Conservation (phyloP, 2,329 filamentous ascomycete species). For the Exophiala sideris region DNA sequence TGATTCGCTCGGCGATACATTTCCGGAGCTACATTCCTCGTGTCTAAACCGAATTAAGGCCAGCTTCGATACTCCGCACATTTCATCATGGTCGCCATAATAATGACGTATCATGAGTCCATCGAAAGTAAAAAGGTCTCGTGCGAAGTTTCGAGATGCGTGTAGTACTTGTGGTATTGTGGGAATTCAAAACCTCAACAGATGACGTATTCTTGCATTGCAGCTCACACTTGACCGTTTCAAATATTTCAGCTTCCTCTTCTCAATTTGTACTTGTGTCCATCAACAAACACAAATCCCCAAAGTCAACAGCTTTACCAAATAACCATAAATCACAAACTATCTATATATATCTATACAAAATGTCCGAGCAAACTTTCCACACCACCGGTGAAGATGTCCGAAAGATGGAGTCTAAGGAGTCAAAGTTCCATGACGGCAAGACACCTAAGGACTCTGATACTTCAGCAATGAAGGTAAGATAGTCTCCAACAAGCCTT, state of each 20-base stretch:
- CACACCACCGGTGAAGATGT: slow-evolving; percentile 50
- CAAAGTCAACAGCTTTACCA: not conserved
- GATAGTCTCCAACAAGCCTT: not conserved
- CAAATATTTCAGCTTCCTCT: not conserved
- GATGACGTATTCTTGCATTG: slow-evolving; percentile 35
- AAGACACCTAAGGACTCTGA: slow-evolving; percentile 44
- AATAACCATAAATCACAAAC: not conserved
- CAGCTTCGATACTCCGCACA: not conserved
- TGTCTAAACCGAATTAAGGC: not conserved
- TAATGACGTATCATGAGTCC: not conserved
- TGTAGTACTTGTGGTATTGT: not conserved
- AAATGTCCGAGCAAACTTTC: slow-evolving; percentile 39
- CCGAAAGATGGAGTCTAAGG: slow-evolving; percentile 46
- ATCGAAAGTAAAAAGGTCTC: not conserved
- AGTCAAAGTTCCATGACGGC: slow-evolving; percentile 40
- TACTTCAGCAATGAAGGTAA: slow-evolving; percentile 47
- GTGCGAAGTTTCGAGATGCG: slow-evolving; percentile 8
- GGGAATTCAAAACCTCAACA: not conserved
- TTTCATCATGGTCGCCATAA: not conserved
- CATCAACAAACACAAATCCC: not conserved
- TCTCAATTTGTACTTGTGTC: not conserved
- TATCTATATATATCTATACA: not conserved
- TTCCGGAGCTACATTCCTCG: not conserved
- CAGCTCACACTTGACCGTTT: not conserved
- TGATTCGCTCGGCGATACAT: slow-evolving; percentile 1